Percentiles rank a stretch among this genome's conserved stretches.
These are phyloP conservation scores for Tetracladium maxilliforme DNA, from an alignment of 2,329 filamentous ascomycete genomes.

Conservation along the genomic window DNA sequence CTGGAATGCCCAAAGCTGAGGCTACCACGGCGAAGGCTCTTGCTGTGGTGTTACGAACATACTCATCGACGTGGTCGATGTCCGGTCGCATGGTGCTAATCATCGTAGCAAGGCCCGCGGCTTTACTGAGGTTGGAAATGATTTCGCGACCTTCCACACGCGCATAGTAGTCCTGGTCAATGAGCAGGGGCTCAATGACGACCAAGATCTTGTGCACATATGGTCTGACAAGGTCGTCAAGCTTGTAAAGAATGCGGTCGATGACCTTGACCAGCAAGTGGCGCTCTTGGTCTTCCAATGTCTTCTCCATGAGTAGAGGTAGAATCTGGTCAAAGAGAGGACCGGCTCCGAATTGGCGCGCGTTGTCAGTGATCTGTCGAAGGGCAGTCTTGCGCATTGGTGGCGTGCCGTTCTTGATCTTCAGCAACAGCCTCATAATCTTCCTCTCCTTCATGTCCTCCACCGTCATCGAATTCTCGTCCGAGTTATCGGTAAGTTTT, in stretches of 20 bases:
- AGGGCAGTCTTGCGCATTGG: constrained; percentile 98
- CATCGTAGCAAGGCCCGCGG: constrained; percentile 94
- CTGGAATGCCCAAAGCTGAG: constrained; percentile 88
- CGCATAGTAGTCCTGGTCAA: constrained; percentile 98
- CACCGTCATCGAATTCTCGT: constrained; percentile 82
- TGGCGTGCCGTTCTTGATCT: constrained; percentile 98
- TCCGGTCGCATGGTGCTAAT: constrained; percentile 98
- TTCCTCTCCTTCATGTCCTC: constrained; percentile 96
- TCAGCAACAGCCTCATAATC: constrained; percentile 91
- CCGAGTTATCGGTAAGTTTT: constrained; percentile 85
- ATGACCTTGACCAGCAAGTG: constrained; percentile 98
- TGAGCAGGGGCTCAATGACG: constrained; percentile 96
- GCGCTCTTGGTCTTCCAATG: constrained; percentile 91
- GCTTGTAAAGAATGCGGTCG: constrained; percentile 94
- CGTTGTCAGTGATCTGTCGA: constrained; percentile 94
- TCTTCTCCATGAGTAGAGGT: constrained; percentile 95
- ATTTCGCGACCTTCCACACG: constrained; percentile 97
- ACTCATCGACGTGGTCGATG: constrained; percentile 96
- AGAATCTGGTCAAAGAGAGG: constrained; percentile 95
- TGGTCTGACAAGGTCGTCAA: constrained; percentile 88
- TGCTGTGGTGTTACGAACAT: constrained; percentile 94
- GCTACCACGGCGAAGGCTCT: constrained; percentile 95
- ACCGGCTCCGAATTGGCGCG: constrained; percentile 85
- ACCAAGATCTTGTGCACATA: constrained; percentile 98
- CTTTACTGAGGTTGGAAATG: constrained; percentile 94